A percentile compares a stretch with the other conserved stretches of the same genome.
phyloP scores from a whole-genome alignment of 2,329 filamentous ascomycete genomes.

The Neurospora sp. region DNA sequence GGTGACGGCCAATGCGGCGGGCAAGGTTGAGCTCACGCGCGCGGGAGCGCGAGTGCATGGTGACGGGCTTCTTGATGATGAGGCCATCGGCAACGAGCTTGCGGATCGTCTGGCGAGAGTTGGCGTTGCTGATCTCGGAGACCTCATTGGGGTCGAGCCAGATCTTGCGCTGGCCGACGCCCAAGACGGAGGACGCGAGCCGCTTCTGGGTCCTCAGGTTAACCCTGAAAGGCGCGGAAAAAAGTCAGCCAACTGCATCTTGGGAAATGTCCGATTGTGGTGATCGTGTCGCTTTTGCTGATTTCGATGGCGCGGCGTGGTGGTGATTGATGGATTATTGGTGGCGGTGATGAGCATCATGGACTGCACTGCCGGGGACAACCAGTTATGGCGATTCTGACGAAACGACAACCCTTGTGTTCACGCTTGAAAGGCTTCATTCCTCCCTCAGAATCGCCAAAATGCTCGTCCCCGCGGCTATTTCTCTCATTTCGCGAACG shows the following conservation, averaged over 20 bases:
- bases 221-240: slow-evolving; percentile 56
- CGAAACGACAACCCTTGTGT: slow-evolving; percentile 3
- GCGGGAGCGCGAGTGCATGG: slow-evolving; percentile 97
- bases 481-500: slow-evolving; percentile 2
- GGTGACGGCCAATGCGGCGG: slow-evolving; percentile 91
- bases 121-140: slow-evolving; percentile 99
- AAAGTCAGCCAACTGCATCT: slow-evolving; percentile 15
- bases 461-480: neutral
- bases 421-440: neutral
- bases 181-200: slow-evolving; percentile 96
- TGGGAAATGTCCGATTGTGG: neutral
- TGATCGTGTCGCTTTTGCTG: slow-evolving; percentile 1
- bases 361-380: neutral
- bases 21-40: slow-evolving; percentile 92
- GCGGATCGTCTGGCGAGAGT: slow-evolving; percentile 99
- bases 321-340: slow-evolving; percentile 2
- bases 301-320: slow-evolving; percentile 1
- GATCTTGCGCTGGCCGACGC: slow-evolving; percentile 99
- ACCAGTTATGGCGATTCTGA: slow-evolving; percentile 5
- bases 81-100: slow-evolving; percentile 99
- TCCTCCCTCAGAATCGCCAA: slow-evolving; percentile 3
- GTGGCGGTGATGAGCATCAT: slow-evolving; percentile 5
- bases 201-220: slow-evolving; percentile 99
- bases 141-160: slow-evolving; percentile 99
- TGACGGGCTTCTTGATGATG: slow-evolving; percentile 99